Conservation (phyloP, 2,329 filamentous ascomycete species). For the Talaromyces sp. region DNA sequence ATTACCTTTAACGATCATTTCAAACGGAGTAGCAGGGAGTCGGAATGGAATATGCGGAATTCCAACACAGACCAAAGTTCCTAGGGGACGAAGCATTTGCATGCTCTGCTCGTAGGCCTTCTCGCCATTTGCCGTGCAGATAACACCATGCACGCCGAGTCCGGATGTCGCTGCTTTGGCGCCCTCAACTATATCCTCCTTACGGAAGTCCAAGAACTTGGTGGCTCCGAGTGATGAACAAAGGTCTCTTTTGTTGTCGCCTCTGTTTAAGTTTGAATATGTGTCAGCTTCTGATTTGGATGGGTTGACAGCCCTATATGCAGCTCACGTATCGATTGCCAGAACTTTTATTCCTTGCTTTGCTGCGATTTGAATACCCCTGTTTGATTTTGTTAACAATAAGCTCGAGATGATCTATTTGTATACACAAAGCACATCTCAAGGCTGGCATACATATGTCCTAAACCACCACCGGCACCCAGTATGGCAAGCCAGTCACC, state of each 20-base stretch:
- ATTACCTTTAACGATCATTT: conserved; percentile 50
- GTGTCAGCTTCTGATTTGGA: not conserved
- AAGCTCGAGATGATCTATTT: too few relatives aligned
- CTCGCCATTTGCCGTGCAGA: conserved; percentile 51
- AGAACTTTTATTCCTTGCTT: conserved; percentile 41
- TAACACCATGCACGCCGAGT: conserved; percentile 50
- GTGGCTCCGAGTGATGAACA: conserved; percentile 38
- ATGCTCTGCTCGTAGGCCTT: conserved; percentile 49
- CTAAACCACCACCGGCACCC: conserved; percentile 42
- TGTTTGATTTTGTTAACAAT: conserved; percentile 11
- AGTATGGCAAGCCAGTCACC: conserved; percentile 41
- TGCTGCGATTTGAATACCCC: conserved; percentile 42
- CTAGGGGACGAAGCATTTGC: conserved; percentile 48
- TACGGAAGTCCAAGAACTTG: conserved; percentile 38
- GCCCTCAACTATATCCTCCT: conserved; percentile 41
- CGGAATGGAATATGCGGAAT: conserved; percentile 48
- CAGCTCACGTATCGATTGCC: conserved; percentile 39
- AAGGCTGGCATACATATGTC: conserved; percentile 37
- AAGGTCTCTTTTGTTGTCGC: conserved; percentile 37
- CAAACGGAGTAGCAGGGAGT: conserved; percentile 50
- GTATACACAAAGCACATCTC: not conserved
- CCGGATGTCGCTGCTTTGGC: conserved; percentile 45
- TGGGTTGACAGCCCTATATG: not conserved
- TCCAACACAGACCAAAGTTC: conserved; percentile 53
- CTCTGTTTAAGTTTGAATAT: conserved; percentile 22